Evolutionary conservation across 1,284 basidiomycete species (phyloP).

Genomic region (Irpex lacteus): DNA sequence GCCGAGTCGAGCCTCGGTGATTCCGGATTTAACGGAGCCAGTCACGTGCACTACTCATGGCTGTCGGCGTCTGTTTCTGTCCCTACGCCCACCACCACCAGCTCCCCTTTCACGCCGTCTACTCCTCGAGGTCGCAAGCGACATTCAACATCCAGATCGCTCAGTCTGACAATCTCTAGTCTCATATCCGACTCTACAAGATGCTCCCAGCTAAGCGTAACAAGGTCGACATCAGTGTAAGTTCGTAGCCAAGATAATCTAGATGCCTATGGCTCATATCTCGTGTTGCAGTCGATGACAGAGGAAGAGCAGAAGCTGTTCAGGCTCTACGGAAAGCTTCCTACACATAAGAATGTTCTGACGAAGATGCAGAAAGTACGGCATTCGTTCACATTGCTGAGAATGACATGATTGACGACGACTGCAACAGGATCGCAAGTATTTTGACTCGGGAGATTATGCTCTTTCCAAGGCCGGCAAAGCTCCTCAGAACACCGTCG

Average conservation of each 20-base stretch:
- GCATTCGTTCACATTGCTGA: constrained; percentile 7
- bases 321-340: constrained; percentile 92
- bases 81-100: neutral
- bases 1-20: no score
- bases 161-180: neutral
- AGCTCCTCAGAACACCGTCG: constrained; percentile 82
- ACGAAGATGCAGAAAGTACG: constrained; percentile 92
- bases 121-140: neutral
- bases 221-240: constrained; percentile 88
- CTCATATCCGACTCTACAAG: constrained; percentile 1
- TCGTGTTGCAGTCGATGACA: constrained; percentile 63
- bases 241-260: constrained; percentile 22
- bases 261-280: neutral
- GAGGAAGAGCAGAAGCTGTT: constrained; percentile 95
- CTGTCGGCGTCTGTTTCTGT: neutral
- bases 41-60: neutral
- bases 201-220: constrained; percentile 86
- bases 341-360: constrained; percentile 88
- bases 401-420: constrained; percentile 3
- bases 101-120: constrained; percentile 15
- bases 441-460: constrained; percentile 98
- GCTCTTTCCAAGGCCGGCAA: constrained; percentile 94
- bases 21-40: no score
- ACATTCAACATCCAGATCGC: neutral
- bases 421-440: constrained; percentile 82